Evolutionary conservation across 1,284 basidiomycete genomes (phyloP).

Genomic region (Irpex sp.): DNA sequence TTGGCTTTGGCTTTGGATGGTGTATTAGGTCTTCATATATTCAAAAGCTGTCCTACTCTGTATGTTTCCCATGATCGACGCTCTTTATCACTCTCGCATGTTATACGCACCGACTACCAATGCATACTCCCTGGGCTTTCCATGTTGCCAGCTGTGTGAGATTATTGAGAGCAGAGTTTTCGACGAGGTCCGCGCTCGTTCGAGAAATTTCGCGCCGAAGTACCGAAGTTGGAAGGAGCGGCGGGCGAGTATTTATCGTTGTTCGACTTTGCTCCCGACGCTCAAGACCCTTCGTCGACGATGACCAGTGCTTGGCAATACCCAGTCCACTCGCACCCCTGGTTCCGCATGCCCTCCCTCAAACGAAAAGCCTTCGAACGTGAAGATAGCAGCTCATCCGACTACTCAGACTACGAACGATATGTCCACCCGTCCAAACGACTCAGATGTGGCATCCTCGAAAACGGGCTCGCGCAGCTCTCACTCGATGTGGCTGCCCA

Average conservation of each 20-base stretch:
- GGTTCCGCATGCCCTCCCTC: constrained; percentile 43
- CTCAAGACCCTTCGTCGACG: constrained; percentile 4
- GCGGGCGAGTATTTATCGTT: not conserved
- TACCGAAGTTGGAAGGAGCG: not conserved
- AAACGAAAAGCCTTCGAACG: constrained; percentile 43
- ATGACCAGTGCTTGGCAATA: constrained; percentile 30
- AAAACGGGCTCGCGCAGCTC: constrained; percentile 55
- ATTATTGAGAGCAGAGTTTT: not conserved
- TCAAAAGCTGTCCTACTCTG: not conserved
- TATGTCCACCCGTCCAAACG: constrained; percentile 40
- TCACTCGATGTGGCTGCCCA: constrained; percentile 28
- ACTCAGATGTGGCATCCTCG: constrained; percentile 45
- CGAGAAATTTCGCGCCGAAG: constrained; percentile 6
- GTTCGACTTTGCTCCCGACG: not conserved
- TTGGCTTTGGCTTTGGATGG: constrained; percentile 11
- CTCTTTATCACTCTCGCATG: constrained; percentile 1
- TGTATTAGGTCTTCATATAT: not conserved
- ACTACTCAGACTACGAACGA: constrained; percentile 8
- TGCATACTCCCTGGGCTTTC: not conserved
- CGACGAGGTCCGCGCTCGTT: not conserved
- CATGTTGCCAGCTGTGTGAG: not conserved
- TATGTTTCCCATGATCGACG: constrained; percentile 8
- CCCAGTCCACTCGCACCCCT: constrained; percentile 45
- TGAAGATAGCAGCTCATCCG: constrained; percentile 9
- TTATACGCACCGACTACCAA: constrained; percentile 4